Evolutionary conservation across 1,139 yeast genomes (phyloP).

Genomic region (Sugiyamaella sp.): DNA sequence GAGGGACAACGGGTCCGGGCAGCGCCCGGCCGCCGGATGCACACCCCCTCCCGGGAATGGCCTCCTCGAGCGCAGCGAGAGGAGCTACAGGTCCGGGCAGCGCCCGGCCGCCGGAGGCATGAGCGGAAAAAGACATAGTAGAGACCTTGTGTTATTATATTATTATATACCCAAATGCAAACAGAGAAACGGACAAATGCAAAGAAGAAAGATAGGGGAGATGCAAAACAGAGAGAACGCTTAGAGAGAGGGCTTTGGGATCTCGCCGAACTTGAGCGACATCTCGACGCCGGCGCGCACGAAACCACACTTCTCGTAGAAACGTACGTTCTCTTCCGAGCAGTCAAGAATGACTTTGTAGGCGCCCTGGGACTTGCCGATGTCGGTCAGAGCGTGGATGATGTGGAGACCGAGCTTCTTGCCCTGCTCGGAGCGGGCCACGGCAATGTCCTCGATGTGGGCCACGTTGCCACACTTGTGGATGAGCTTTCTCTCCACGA

Average conservation of each 20-base stretch:
- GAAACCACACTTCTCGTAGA: constrained; percentile 86
- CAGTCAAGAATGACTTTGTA: constrained; percentile 93
- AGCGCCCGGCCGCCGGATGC: no score
- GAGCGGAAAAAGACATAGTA: neutral
- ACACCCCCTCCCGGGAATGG: neutral
- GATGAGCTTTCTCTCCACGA: constrained; percentile 56
- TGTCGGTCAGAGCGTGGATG: constrained; percentile 61
- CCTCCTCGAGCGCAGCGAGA: no score
- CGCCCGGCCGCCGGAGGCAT: constrained; percentile 9
- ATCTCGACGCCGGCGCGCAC: constrained; percentile 65
- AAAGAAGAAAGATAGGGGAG: constrained; percentile 9
- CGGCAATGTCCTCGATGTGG: constrained; percentile 94
- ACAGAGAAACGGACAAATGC: constrained; percentile 6
- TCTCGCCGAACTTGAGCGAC: constrained; percentile 45
- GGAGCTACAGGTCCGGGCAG: constrained; percentile 8
- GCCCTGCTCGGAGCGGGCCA: constrained; percentile 76
- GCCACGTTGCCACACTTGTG: constrained; percentile 87
- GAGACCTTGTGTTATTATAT: neutral
- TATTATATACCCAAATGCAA: constrained; percentile 16
- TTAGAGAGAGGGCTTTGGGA: constrained; percentile 27
- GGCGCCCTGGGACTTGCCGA: constrained; percentile 67
- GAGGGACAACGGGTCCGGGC: no score
- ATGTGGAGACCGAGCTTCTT: constrained; percentile 71
- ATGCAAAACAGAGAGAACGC: constrained; percentile 16
- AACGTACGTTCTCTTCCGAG: constrained; percentile 73